Evolutionary conservation across 208 protist genomes (phyloP).

Genomic region (Wallacemonas sp.): DNA sequence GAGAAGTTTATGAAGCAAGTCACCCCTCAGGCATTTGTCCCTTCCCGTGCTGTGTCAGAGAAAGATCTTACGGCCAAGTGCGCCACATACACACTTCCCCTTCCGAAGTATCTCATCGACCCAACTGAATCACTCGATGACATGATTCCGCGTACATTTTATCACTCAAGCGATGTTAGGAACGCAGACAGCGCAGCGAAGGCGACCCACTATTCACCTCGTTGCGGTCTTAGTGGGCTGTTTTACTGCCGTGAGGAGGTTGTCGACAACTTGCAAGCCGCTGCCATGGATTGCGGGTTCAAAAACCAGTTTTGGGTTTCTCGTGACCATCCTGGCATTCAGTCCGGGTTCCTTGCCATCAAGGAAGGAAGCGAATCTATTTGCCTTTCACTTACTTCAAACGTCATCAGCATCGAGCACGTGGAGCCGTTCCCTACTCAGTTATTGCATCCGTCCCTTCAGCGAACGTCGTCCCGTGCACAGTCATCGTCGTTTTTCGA

Average conservation of each 20-base stretch:
- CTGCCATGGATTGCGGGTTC: slow-evolving; percentile 65
- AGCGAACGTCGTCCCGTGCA: neutral
- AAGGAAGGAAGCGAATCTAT: slow-evolving; percentile 82
- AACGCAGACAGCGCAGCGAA: slow-evolving; percentile 11
- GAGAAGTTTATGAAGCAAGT: slow-evolving; percentile 63
- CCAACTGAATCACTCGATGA: slow-evolving; percentile 34
- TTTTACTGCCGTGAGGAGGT: slow-evolving; percentile 88
- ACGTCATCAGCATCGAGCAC: slow-evolving; percentile 52
- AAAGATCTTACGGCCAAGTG: slow-evolving; percentile 15
- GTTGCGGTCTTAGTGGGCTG: slow-evolving; percentile 72
- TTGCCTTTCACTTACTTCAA: slow-evolving; percentile 71
- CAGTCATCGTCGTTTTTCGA: slow-evolving; percentile 10
- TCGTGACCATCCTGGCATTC: slow-evolving; percentile 54
- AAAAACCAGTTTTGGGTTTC: slow-evolving; percentile 85
- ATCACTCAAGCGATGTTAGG: slow-evolving; percentile 45
- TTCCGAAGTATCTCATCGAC: slow-evolving; percentile 76
- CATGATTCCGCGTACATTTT: slow-evolving; percentile 69
- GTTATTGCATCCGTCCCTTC: slow-evolving; percentile 58
- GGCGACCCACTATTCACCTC: slow-evolving; percentile 30
- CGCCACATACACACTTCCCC: slow-evolving; percentile 44
- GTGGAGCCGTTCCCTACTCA: slow-evolving; percentile 43
- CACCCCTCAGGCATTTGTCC: slow-evolving; percentile 52
- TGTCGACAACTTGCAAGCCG: slow-evolving; percentile 86
- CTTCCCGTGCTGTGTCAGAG: slow-evolving; percentile 32
- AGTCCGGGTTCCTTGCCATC: slow-evolving; percentile 59